Base-by-base conservation (phyloP, 495 filamentous ascomycete species). In the Aspergillus sparsus region DNA sequence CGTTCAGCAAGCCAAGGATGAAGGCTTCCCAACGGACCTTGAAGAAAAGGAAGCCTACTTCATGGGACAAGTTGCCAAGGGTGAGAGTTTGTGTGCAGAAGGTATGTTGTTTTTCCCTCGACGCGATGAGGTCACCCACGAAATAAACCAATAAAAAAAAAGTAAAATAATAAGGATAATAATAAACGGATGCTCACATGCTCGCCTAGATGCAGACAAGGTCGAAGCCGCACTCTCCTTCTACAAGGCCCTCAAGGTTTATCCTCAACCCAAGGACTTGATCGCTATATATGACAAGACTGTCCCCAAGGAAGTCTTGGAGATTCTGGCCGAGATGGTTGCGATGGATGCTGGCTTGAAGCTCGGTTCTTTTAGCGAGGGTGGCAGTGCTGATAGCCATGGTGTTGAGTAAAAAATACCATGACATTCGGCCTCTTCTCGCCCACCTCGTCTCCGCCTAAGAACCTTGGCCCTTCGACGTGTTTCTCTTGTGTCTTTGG, bases 271-370 rank as follows among this genome's bases (percentile, higher is more conserved):
- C 7, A 83, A 86, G 67, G 94, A 97, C 68, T 81, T 98, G 57
- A 97, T 98, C 72, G 82, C 79, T 58, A 97, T 98, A 71, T 98
- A 97, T 77, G 95, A 98, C 75, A 97, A 96, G 84, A 97, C 93
- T 46, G 93, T 97, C 21, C 85, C 91, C 49, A 97, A 96, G 85
- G 92, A 92, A 55, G 88, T 97, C 39, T 83, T 98, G 50, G 94
- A 98, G 71, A 84, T 98, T 55, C 86, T 98, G 46, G 95, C 94
- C 42, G 92, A 97, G 76, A 98, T 98, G 92, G 93, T 98, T 70
- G 95, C 94, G 37, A 83, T 89, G 68, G 94, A 98, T 75, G 78
- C 84, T 35, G 82, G 74, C 66, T 82, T 95, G 62, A 83, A 87
- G 62, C 79, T 93, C 52, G 82, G 83, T 47, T 67, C 72, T 51